Evolutionary conservation across 441 rosid genomes (phyloP), one percentile per base, ranked within the genome.

Genomic region (Capsella rubella): DNA sequence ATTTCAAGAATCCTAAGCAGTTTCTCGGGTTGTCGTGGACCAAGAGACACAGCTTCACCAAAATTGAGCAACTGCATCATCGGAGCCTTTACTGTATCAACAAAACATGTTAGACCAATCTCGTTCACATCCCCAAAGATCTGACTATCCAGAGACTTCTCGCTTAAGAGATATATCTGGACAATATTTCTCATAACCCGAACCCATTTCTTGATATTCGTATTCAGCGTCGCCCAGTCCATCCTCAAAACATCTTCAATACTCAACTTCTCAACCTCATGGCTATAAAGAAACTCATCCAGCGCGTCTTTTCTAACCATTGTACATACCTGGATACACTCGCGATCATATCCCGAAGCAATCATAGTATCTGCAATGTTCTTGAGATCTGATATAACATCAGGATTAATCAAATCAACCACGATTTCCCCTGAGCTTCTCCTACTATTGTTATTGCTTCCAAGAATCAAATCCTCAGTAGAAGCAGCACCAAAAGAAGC

Each of bases 171-270:
- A 80, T 88, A 89, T 16, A 84, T 74, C 63, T 88, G 86, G 32
- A 95, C 87, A 18, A 90, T 85, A 21, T 81, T 79, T 79, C 89
- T 88, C 78, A 88, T 77, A 5, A 87, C 93, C 51, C 90, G 69
- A 63, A 87, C 83, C 97, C 99, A 92, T 81, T 86, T 88, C 86
- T 83, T 95, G 83, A 92, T 88, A 84, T 83, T 92, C 28, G 89
- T 83, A 79, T 88, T 87, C 75, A 89, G 61, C 60, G 74, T 79
- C 21, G 81, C 83, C 97, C 97, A 90, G 35, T 90, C 96, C 94
- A 95, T 78, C 82, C 47, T 90, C 66, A 92, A 82, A 66, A 95
- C 97, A 73, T 90, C 95, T 81, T 90, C 96, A 2, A 90, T 90
- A 79, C 95, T 88, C 80, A 88, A 65, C 76, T 89, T 90, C 85